phyloP scores from a whole-genome alignment of 345 rosid genomes.

The Noccaea caerulescens region DNA sequence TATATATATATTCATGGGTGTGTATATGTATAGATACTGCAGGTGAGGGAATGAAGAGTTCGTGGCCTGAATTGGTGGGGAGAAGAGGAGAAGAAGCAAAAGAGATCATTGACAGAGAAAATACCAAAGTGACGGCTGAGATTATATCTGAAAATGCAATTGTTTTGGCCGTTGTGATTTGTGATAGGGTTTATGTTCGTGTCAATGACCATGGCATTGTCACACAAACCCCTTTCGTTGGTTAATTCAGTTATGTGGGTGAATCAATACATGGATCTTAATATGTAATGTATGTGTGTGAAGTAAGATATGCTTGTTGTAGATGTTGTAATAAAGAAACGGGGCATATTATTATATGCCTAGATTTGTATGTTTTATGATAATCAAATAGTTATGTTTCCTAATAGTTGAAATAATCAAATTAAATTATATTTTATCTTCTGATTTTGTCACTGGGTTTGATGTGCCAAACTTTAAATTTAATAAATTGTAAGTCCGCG shows the following conservation, averaged over 20 bases:
- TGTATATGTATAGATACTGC: slow-evolving; percentile 21
- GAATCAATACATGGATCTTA: slow-evolving; percentile 17
- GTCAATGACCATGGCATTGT: slow-evolving; percentile 49
- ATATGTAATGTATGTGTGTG: slow-evolving; percentile 8
- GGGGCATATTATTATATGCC: slow-evolving; percentile 13
- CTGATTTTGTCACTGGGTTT: too few species aligned
- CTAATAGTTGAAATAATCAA: neutral
- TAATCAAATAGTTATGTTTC: neutral
- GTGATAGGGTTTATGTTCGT: slow-evolving; percentile 52
- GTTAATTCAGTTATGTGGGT: slow-evolving; percentile 14
- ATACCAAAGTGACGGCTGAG: slow-evolving; percentile 41
- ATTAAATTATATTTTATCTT: neutral
- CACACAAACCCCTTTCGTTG: slow-evolving; percentile 43
- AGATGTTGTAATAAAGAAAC: slow-evolving; percentile 18
- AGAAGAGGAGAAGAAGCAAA: slow-evolving; percentile 47
- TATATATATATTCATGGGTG: neutral
- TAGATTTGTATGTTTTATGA: neutral
- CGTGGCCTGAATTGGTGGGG: slow-evolving; percentile 56
- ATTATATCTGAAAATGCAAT: slow-evolving; percentile 47
- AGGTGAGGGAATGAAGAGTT: slow-evolving; percentile 45
- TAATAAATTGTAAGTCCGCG: too few species aligned
- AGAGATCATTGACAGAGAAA: slow-evolving; percentile 45
- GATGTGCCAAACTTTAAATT: too few species aligned
- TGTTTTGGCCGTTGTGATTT: slow-evolving; percentile 44
- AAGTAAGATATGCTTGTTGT: slow-evolving; percentile 16